Evolutionary conservation across 306 rosid genomes (phyloP).

Genomic region (Ochetophila trinervis): DNA sequence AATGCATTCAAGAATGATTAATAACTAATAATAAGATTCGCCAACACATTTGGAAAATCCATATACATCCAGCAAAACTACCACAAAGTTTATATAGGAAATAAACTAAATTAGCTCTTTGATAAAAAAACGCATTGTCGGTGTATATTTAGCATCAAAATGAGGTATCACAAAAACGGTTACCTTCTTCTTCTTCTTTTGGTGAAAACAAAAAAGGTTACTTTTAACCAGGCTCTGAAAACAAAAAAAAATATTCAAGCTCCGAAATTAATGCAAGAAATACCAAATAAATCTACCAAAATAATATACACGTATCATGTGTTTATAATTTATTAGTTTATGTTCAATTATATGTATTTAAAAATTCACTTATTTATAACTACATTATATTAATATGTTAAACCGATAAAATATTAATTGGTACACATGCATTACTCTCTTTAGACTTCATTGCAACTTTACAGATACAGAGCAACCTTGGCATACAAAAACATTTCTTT

Average conservation of each 20-base stretch:
- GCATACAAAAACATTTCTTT: background rate
- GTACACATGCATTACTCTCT: no score
- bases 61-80: background rate
- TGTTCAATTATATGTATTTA: no score
- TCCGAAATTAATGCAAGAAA: no score
- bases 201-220: no score
- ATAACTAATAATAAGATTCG: background rate
- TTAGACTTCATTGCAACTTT: background rate
- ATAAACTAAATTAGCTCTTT: background rate
- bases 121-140: background rate
- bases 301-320: no score
- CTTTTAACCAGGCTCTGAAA: background rate
- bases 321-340: no score
- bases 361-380: no score
- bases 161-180: background rate
- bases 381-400: no score
- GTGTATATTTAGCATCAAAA: background rate
- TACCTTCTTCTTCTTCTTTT: no score
- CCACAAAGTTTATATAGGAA: background rate
- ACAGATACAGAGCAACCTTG: constrained; percentile 4
- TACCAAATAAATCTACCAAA: no score
- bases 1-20: background rate
- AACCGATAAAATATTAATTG: no score
- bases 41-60: background rate
- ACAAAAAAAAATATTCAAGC: background rate